Percentiles rank a stretch among this genome's conserved stretches.
Conservation (phyloP, 495 filamentous ascomycete genomes). For the Amphirosellinia nigrospora region DNA sequence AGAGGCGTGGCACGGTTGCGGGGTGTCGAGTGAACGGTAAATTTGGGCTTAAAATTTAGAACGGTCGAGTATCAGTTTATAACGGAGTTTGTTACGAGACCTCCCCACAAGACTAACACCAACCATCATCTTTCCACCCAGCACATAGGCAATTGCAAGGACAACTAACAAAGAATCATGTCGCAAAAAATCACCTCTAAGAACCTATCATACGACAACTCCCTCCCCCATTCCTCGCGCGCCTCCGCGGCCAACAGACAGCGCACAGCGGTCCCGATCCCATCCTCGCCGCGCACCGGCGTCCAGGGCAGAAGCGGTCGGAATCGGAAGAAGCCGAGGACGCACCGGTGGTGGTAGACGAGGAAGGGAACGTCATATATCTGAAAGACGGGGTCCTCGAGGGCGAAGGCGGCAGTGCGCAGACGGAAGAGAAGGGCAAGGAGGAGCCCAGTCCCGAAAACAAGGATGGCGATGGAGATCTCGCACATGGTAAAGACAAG, state of each 20-base stretch:
- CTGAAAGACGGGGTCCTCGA: slow-evolving; percentile 28
- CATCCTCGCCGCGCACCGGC: slow-evolving; percentile 48
- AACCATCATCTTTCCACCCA: neutral
- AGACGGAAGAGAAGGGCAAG: neutral
- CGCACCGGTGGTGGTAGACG: slow-evolving; percentile 53
- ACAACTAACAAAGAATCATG: slow-evolving; percentile 31
- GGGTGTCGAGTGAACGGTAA: too few species aligned
- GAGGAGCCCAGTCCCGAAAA: too few species aligned
- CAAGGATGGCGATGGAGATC: too few species aligned
- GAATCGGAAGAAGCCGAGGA: slow-evolving; percentile 58
- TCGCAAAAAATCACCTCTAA: slow-evolving; percentile 59
- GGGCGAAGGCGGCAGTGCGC: slow-evolving; percentile 30
- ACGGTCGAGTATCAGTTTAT: too few species aligned
- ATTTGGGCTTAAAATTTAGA: too few species aligned
- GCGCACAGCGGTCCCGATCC: slow-evolving; percentile 46
- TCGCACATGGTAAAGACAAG: slow-evolving; percentile 26
- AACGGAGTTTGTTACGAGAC: neutral
- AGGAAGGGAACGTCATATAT: slow-evolving; percentile 49
- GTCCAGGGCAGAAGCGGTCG: slow-evolving; percentile 45
- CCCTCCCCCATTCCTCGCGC: slow-evolving; percentile 62
- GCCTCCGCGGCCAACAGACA: slow-evolving; percentile 51
- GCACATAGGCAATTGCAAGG: neutral
- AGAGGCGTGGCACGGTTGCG: too few species aligned
- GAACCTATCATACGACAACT: slow-evolving; percentile 57
- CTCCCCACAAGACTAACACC: neutral